Percentiles rank a stretch among this genome's conserved stretches.
Evolutionary conservation across 177 flowering plant genomes (phyloP).

Genomic region (Telopea speciosissima): DNA sequence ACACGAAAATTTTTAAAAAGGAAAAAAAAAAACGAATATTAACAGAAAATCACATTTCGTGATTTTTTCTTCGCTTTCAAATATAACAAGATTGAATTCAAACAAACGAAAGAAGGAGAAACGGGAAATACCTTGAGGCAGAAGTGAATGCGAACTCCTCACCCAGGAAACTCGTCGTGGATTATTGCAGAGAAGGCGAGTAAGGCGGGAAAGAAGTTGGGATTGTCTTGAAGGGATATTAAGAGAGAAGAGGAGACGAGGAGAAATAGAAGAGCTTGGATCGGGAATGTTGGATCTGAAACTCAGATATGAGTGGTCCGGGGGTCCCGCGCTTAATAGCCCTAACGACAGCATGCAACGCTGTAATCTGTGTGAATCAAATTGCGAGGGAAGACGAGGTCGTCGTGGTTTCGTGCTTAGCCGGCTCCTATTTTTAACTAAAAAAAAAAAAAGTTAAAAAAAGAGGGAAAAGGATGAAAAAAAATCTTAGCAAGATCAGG

Average conservation of each 20-base stretch:
- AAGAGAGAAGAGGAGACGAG: not conserved
- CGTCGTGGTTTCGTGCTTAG: not conserved
- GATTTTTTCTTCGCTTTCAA: too few species aligned
- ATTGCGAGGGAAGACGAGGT: not conserved
- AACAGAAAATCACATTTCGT: too few species aligned
- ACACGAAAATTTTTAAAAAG: too few species aligned
- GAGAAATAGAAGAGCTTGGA: not conserved
- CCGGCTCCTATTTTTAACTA: not conserved
- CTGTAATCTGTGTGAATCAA: not conserved
- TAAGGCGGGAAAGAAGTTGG: slow-evolving; percentile 4
- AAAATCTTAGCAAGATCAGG: too few species aligned
- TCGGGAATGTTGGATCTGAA: slow-evolving; percentile 18
- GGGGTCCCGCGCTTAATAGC: slow-evolving; percentile 12
- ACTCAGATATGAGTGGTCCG: not conserved
- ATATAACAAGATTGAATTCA: too few species aligned
- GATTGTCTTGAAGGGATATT: not conserved
- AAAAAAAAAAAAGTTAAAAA: too few species aligned
- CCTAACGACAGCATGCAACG: slow-evolving; percentile 13
- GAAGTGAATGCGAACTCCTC: not conserved
- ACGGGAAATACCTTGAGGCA: slow-evolving; percentile 1
- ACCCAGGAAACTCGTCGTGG: not conserved
- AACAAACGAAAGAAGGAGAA: not conserved
- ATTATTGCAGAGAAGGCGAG: not conserved
- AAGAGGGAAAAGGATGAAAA: too few species aligned
- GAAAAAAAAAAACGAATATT: too few species aligned